Evolutionary conservation across 192 early-diverging fungal genomes (phyloP), one percentile per base, ranked within the genome.

Genomic region (Coemansia sp.): DNA sequence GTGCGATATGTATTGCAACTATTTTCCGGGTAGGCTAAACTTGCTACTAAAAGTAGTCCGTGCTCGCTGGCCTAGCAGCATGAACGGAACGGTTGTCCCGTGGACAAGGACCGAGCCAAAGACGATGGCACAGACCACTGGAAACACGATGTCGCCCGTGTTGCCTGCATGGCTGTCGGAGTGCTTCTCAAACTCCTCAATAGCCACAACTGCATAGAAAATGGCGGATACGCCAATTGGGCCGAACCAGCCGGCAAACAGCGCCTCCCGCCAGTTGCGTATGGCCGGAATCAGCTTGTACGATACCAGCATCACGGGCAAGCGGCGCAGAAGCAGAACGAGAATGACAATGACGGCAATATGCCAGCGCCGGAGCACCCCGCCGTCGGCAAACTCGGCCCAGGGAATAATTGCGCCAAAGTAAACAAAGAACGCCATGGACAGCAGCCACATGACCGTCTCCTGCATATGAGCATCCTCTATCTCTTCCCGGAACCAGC

Each of bases 221-320:
- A 84, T 27, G 10, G 81, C 80, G 5, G 78, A 67, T 25, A 82
- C 84, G 10, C 86, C 88, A 38, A 96, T 87, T 5, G 91, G 91
- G 0, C 91, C 93, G 53, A 96, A 96, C 88, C 88, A 96, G 8
- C 91, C 90, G 8, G 81, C 82, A 59, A 91, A 91, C 4, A 85
- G 67, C 0, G 87, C 88, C 41, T 92, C 88, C 17, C 80, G 79
- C 57, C 78, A 82, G 1, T 72, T 86, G 16, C 72, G 77, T 26
- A 90, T 51, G 6, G 84, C 84, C 3, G 89, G 85, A 14, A 90
- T 82, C 5, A 83, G 47, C 7, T 56, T 74, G 31, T 87, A 82
- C 3, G 83, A 55, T 0, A 73, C 46, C 35, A 89, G n/a, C 5
- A 91, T 54, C 11, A 78, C 64, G 0, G 91, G 91, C 4, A 94